Evolutionary conservation across 805 yeast genomes (phyloP).

Genomic region (Komagataella populi): DNA sequence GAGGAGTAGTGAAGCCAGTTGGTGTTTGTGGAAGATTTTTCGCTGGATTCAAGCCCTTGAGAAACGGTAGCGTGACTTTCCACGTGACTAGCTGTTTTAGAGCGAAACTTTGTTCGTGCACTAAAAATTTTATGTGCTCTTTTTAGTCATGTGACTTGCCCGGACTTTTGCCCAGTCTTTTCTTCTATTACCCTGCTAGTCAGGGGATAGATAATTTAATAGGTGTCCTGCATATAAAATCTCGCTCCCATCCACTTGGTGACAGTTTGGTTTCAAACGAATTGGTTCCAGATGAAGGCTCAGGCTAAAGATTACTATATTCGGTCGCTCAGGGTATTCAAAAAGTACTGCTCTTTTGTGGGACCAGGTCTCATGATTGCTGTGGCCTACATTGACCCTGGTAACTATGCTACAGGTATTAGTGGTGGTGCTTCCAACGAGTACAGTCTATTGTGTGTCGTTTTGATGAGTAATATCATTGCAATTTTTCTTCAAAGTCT

Average conservation of each 20-base stretch:
- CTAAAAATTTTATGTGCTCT: no score
- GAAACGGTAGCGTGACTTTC: background rate
- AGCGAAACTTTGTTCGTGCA: background rate
- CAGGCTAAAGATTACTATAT: background rate
- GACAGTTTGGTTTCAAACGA: no score
- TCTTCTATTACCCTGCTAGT: background rate
- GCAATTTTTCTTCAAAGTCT: conserved; percentile 32
- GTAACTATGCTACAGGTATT: conserved; percentile 35
- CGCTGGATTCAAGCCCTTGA: background rate
- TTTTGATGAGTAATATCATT: conserved; percentile 26
- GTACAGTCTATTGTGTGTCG: conserved; percentile 27
- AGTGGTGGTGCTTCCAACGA: conserved; percentile 32
- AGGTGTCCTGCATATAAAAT: no score
- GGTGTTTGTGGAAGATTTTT: background rate
- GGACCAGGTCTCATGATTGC: conserved; percentile 36
- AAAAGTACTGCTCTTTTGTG: conserved; percentile 21
- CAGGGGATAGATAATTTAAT: background rate
- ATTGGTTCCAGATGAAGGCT: background rate
- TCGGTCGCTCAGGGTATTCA: background rate
- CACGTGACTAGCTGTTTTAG: background rate
- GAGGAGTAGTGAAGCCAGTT: background rate
- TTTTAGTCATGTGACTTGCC: background rate
- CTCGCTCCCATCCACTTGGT: no score
- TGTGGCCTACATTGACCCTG: conserved; percentile 41
- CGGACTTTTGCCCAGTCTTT: background rate